Conservation (phyloP, 2,329 filamentous ascomycete species). For the Phoma sp. region DNA sequence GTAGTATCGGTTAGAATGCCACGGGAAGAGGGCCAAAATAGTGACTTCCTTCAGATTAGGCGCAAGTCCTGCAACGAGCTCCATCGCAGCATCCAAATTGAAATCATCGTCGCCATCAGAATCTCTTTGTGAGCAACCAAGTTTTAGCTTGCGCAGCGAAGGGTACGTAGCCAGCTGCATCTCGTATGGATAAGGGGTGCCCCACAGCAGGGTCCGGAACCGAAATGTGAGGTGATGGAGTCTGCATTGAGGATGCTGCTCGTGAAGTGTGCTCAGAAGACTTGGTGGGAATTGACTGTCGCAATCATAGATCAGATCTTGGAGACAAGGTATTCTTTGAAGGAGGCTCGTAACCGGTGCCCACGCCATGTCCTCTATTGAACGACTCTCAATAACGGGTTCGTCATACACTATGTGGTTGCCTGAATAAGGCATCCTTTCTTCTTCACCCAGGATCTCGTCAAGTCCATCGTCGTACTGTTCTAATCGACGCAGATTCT, state of each 20-base stretch:
- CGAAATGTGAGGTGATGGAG: conserved; percentile 28
- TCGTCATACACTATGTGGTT: conserved; percentile 25
- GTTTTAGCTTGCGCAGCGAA: conserved; percentile 22
- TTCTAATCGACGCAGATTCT: neutral
- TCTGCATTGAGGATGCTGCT: conserved; percentile 23
- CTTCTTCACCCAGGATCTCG: conserved; percentile 23
- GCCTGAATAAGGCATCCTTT: neutral
- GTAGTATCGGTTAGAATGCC: neutral
- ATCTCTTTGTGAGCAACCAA: conserved; percentile 17
- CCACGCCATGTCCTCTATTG: conserved; percentile 28
- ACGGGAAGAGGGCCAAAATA: conserved; percentile 7
- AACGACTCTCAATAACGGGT: conserved; percentile 22
- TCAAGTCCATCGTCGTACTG: conserved; percentile 10
- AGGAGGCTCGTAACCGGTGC: conserved; percentile 25
- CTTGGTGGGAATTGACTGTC: conserved; percentile 27
- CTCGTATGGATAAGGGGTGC: conserved; percentile 27
- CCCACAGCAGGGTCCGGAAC: conserved; percentile 28
- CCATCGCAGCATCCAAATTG: conserved; percentile 27
- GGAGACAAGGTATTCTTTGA: conserved; percentile 15
- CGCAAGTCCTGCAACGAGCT: conserved; percentile 27
- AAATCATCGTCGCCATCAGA: conserved; percentile 25
- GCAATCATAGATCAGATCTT: conserved; percentile 29
- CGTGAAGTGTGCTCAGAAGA: conserved; percentile 20
- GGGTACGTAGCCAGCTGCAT: conserved; percentile 31
- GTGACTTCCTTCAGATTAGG: conserved; percentile 28